Percentiles rank a stretch among this genome's conserved stretches.
Conservation (phyloP, 2,329 filamentous ascomycete species). For the Berkeleyomyces basicola region DNA sequence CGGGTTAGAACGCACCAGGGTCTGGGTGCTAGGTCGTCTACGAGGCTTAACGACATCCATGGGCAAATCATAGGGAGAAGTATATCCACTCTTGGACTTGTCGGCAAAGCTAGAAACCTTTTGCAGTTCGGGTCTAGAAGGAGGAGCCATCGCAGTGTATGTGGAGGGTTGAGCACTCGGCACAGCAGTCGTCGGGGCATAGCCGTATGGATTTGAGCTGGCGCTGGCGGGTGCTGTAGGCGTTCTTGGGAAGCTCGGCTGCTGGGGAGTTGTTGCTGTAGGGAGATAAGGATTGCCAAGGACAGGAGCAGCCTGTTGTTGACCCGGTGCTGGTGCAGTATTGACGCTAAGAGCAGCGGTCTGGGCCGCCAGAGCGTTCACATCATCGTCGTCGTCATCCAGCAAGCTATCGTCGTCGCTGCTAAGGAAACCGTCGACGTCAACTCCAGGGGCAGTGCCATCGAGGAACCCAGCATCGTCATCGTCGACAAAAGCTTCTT, state of each 20-base stretch:
- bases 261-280: not conserved
- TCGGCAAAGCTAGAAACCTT: slow-evolving; percentile 74
- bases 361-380: slow-evolving; percentile 13
- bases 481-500: slow-evolving; percentile 61
- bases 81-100: slow-evolving; percentile 80
- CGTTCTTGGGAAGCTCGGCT: not conserved
- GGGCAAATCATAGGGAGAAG: slow-evolving; percentile 87
- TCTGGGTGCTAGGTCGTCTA: slow-evolving; percentile 45
- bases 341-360: not conserved
- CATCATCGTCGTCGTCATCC: slow-evolving; percentile 42
- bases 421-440: slow-evolving; percentile 51
- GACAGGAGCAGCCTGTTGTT: slow-evolving; percentile 14
- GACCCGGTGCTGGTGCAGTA: slow-evolving; percentile 15
- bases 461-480: slow-evolving; percentile 50
- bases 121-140: slow-evolving; percentile 28
- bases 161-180: slow-evolving; percentile 18
- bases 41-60: slow-evolving; percentile 67
- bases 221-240: not conserved
- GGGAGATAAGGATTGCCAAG: not conserved
- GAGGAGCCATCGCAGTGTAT: slow-evolving; percentile 24
- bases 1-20: not conserved
- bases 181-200: slow-evolving; percentile 5
- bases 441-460: slow-evolving; percentile 31
- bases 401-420: slow-evolving; percentile 79
- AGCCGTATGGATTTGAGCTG: slow-evolving; percentile 12